Conservation (phyloP, 129 eudicot genomes). For the carrot (Daucus carota) region DNA sequence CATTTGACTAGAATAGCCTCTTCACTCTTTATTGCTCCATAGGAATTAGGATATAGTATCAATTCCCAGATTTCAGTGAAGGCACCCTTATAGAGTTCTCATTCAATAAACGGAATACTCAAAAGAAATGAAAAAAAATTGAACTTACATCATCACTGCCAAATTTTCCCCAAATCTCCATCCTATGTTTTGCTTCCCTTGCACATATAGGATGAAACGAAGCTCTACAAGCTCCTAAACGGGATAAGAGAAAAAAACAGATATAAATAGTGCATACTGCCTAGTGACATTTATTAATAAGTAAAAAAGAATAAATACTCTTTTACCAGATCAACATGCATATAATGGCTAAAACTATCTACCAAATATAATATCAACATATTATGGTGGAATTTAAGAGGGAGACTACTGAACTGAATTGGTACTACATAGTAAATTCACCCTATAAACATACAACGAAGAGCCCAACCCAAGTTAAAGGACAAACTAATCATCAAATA, state of each 20-base stretch:
- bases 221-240: slow-evolving; percentile 84
- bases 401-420: not conserved
- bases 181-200: slow-evolving; percentile 81
- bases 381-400: not conserved
- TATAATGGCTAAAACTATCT: not conserved
- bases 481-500: not conserved
- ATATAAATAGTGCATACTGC: not conserved
- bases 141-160: slow-evolving; percentile 93
- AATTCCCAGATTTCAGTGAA: not conserved
- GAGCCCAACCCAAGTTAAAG: not conserved
- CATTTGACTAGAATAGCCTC: not conserved
- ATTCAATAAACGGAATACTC: not conserved
- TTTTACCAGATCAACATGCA: not conserved
- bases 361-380: not conserved
- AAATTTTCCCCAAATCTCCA: slow-evolving; percentile 97
- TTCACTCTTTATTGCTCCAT: not conserved
- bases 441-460: not conserved
- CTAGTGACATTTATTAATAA: not conserved
- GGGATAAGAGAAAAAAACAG: slow-evolving; percentile 17
- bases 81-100: not conserved
- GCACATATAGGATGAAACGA: slow-evolving; percentile 97
- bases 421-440: not conserved
- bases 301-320: not conserved
- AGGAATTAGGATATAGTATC: not conserved
- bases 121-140: slow-evolving; percentile 1